Conservation (phyloP, 1,284 basidiomycete species). For the Calocybe gambosa region DNA sequence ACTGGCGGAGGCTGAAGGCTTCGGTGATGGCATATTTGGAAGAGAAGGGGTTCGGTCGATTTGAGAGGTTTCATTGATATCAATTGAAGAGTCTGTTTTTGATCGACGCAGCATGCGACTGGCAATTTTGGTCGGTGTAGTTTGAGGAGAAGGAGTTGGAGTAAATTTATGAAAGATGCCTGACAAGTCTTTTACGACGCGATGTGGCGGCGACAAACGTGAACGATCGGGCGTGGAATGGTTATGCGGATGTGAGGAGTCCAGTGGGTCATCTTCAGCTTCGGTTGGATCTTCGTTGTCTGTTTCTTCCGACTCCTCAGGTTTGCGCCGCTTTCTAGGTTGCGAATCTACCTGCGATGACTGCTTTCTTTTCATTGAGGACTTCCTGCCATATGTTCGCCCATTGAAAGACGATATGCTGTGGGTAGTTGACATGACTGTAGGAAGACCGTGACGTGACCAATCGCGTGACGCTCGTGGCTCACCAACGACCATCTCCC, state of each 20-base stretch:
- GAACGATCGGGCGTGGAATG: slow-evolving; percentile 4
- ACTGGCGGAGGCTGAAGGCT: slow-evolving; percentile 13
- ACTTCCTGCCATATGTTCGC: slow-evolving; percentile 39
- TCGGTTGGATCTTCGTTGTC: slow-evolving; percentile 15
- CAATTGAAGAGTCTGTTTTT: slow-evolving; percentile 52
- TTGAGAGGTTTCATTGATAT: slow-evolving; percentile 19
- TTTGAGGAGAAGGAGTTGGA: slow-evolving; percentile 20
- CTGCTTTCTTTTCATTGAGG: slow-evolving; percentile 26
- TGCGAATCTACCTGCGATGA: slow-evolving; percentile 8
- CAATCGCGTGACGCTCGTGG: slow-evolving; percentile 15
- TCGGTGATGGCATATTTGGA: slow-evolving; percentile 25
- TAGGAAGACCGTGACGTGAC: slow-evolving; percentile 19
- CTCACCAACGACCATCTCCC: slow-evolving; percentile 5
- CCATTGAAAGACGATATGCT: slow-evolving; percentile 21
- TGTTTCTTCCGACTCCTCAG: slow-evolving; percentile 16
- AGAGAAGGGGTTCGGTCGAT: slow-evolving; percentile 33
- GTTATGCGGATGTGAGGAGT: slow-evolving; percentile 4
- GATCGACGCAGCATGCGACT: slow-evolving; percentile 44
- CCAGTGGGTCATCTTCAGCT: slow-evolving; percentile 13
- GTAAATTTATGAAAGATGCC: slow-evolving; percentile 30
- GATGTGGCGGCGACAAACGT: background rate
- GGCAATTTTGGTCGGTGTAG: slow-evolving; percentile 35
- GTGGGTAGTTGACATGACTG: background rate
- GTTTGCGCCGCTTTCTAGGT: slow-evolving; percentile 26
- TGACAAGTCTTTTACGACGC: slow-evolving; percentile 28